Base-by-base conservation (phyloP, 2,329 filamentous ascomycete genomes). In the Exserohilum rostratum region DNA sequence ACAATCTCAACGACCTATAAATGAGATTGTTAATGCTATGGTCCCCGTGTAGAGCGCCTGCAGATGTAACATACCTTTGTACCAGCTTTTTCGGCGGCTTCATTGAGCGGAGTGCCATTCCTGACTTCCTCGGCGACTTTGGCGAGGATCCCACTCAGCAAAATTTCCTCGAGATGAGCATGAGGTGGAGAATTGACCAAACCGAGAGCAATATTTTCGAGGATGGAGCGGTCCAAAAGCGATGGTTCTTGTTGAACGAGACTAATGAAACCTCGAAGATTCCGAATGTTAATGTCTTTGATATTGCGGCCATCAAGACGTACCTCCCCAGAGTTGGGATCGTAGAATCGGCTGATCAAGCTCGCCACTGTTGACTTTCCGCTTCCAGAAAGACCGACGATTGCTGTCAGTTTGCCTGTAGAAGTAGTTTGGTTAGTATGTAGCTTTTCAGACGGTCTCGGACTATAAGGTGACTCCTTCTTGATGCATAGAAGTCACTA, bases 241-340 rank as follows among this genome's bases (percentile, higher is more conserved):
- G 77, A 78, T 1, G 82, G 80, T 44, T 84, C 81, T 60, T 84
- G 82, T 39, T 81, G 80, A 2, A 84, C 82, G 1, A 76, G 64
- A 37, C 72, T 71, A 40, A 77, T 74, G 49, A 67, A 69, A 5
- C 75, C 71, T 46, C 77, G 59, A 10, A 78, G 55, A 15, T 63
- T 64, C 20, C 69, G 67, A 5, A 77, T 62, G 43, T 78, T 77
- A 15, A 79, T 58, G 7, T 72, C 63, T 13, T 65, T 69, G 31
- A 79, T 55, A 47, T 77, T 70, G 6, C 67, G 60, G 53, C 88
- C 91, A 35, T 79, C 76, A 5, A 80, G 81, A 53, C 85, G 90
- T 34, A 71, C 38, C 38, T 87, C 87, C 6, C 95, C 65, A 15
- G 71, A 66, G n/a, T 65, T 58, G 2, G 76, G 74, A 49, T 79